These are phyloP conservation scores for Lepiota subincarnata DNA, from an alignment of 768 basidiomycete genomes.

Conservation along the genomic window DNA sequence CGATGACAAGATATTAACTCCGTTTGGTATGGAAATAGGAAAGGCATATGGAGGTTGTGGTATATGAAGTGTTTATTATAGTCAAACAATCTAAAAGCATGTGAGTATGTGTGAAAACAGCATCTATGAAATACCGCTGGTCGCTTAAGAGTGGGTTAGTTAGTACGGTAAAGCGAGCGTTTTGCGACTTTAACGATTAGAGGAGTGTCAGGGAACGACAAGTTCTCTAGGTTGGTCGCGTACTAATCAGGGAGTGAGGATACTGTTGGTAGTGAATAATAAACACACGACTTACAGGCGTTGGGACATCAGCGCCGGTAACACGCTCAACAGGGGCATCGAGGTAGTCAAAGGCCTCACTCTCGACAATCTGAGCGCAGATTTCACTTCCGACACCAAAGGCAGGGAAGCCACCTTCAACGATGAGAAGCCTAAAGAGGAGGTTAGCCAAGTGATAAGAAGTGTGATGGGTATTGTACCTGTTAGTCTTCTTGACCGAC, in stretches of 20 bases:
- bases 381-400: conserved; percentile 99
- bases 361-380: conserved; percentile 95
- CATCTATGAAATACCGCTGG: conserved; percentile 19
- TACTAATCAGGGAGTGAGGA: conserved; percentile 48
- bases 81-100: conserved; percentile 27
- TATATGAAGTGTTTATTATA: conserved; percentile 19
- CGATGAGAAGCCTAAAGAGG: conserved; percentile 70
- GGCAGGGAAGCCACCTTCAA: conserved; percentile 97
- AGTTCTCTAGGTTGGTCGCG: conserved; percentile 80
- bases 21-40: neutral
- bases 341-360: conserved; percentile 96
- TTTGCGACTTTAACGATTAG: conserved; percentile 93
- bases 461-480: conserved; percentile 40
- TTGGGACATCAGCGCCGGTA: conserved; percentile 96
- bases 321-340: conserved; percentile 98
- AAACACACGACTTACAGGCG: conserved; percentile 52
- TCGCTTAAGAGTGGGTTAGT: conserved; percentile 40
- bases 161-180: conserved; percentile 86
- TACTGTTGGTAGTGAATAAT: neutral
- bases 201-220: conserved; percentile 91
- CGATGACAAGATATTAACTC: conserved; percentile 3
- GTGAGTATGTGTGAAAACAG: conserved; percentile 21
- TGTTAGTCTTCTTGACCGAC: conserved; percentile 98
- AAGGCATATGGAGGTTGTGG: conserved; percentile 16
- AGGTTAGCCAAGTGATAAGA: neutral